These are phyloP conservation scores for Arctium minus DNA, from an alignment of 129 eudicot species.

Conservation along the genomic window DNA sequence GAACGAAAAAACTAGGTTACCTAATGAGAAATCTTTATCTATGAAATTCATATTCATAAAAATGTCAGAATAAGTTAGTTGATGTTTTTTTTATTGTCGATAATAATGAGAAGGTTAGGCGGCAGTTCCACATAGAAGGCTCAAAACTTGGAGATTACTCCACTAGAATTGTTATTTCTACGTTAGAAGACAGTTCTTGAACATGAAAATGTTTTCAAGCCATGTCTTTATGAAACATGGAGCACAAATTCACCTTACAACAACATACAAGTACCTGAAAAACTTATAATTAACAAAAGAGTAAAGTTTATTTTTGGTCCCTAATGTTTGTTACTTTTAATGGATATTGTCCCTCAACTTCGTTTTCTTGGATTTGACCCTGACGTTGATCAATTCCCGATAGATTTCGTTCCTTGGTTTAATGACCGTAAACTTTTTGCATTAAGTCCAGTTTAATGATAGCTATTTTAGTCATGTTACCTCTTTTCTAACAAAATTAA, in stretches of 20 bases:
- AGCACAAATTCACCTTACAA: neutral
- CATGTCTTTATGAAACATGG: neutral
- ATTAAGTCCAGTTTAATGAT: no score
- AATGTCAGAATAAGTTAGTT: neutral
- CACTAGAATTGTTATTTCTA: neutral
- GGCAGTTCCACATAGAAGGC: neutral
- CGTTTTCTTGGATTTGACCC: no score
- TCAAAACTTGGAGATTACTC: neutral
- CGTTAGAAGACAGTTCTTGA: no score
- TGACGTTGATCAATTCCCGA: no score
- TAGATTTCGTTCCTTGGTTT: no score
- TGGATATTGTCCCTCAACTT: no score
- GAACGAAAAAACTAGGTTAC: neutral
- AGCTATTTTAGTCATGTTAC: no score
- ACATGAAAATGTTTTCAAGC: neutral
- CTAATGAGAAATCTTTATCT: neutral
- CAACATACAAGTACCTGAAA: neutral
- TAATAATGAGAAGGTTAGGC: neutral
- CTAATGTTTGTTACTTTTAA: no score
- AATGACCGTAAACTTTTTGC: no score
- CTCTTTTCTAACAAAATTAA: no score
- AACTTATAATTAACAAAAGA: neutral
- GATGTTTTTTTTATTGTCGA: neutral
- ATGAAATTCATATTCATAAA: neutral
- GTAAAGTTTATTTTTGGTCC: no score